These are phyloP conservation scores for Colletotrichum lupini DNA, from an alignment of 2,329 filamentous ascomycete species.

Conservation along the genomic window DNA sequence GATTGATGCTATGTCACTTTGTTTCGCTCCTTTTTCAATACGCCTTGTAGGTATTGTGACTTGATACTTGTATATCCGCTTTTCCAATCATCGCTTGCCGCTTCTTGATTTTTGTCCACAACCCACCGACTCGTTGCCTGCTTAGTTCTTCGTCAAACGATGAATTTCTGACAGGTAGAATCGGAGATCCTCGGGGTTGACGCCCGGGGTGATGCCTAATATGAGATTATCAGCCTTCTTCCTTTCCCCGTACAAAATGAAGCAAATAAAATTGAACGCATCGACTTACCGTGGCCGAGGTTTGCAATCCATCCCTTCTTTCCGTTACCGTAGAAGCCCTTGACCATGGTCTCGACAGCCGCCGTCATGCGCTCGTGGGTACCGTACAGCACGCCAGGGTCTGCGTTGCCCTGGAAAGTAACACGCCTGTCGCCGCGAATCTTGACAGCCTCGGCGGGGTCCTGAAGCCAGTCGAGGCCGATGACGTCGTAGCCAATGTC, in stretches of 20 bases:
- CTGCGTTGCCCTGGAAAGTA: slow-evolving; percentile 93
- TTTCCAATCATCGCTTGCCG: not conserved
- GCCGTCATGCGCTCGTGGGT: slow-evolving; percentile 82
- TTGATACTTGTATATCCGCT: not conserved
- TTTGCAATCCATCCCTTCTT: slow-evolving; percentile 98
- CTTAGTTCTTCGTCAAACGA: slow-evolving; percentile 65
- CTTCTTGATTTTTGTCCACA: not conserved
- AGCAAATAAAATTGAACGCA: not conserved
- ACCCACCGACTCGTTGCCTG: not conserved
- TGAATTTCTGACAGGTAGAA: slow-evolving; percentile 97
- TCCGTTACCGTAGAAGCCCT: slow-evolving; percentile 80
- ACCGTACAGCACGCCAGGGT: slow-evolving; percentile 93
- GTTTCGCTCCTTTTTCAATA: not conserved
- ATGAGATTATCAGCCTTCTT: not conserved
- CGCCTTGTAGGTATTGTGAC: not conserved
- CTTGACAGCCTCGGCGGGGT: slow-evolving; percentile 84
- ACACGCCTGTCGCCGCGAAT: slow-evolving; percentile 79
- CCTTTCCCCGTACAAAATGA: not conserved
- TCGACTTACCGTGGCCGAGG: slow-evolving; percentile 84
- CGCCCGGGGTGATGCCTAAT: slow-evolving; percentile 89
- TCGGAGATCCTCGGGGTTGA: slow-evolving; percentile 91
- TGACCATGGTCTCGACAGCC: slow-evolving; percentile 86
- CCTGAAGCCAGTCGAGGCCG: slow-evolving; percentile 94
- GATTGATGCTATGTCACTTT: not conserved
- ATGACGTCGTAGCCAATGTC: slow-evolving; percentile 92